Base-by-base conservation (phyloP, 2,329 filamentous ascomycete species). In the Fusarium albosuccineum region DNA sequence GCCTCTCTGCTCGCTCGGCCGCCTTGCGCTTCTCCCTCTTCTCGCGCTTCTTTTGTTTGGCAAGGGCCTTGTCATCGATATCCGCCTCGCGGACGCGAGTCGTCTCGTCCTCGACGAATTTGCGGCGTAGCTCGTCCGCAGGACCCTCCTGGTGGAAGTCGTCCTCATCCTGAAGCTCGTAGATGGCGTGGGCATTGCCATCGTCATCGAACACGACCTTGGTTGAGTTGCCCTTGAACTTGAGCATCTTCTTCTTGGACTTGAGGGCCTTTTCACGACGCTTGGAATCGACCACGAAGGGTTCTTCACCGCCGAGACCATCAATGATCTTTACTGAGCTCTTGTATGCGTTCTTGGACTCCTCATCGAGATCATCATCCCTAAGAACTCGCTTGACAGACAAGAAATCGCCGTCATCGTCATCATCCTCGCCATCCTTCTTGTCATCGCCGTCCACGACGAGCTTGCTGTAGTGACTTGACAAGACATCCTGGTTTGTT, bases 141-240 rank as follows among this genome's bases (percentile, higher is more conserved):
- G 90, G 83, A 36, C 95, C 96, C 55, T 89, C 87, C 39, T 87
- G 85, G 66, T 83, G 85, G 85, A 98, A 99, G 68, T 90, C 88
- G 0, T 90, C 89, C 79, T 97, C 93, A 77, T 92, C 88, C 75
- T 95, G 91, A 70, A 99, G 89, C 77, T 97, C 92, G 81, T 98
- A 97, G 13, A 97, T 78, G 66, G 92, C 88, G 77, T 96, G 94
- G 4, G 94, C 85, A 64, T 92, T 90, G 70, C 94, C 95, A 33
- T 97, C 93, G 48, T 97, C 94, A 80, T 98, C 95, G 77, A 95
- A 99, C 6, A 97, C 86, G 8, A 97, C 82, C 77, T 96, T 97
- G 40, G 88, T 90, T 11, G 93, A 92, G 75, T 91, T 92, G 75
- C 93, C 92, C 83, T 94, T 97, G 83, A 93, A 92, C 77, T 97